phyloP scores from a whole-genome alignment of 441 rosid genomes.

The Euphorbia schlechtendalii region DNA sequence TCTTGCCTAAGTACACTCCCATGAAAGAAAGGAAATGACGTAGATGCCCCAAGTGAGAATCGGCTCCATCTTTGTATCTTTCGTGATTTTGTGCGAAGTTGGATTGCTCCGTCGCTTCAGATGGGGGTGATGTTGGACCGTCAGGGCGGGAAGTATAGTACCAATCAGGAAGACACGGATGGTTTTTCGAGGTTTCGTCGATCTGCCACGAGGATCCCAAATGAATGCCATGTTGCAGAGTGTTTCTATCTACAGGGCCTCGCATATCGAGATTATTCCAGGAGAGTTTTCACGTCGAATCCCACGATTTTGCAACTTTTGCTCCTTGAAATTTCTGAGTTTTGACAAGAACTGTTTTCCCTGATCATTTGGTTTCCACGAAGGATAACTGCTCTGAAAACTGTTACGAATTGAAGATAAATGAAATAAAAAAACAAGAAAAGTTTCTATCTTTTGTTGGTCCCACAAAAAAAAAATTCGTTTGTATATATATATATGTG shows the following conservation, averaged over 20 bases:
- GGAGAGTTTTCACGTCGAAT: slow-evolving; percentile 34
- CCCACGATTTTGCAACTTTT: slow-evolving; percentile 49
- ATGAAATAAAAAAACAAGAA: neutral
- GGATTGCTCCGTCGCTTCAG: slow-evolving; percentile 30
- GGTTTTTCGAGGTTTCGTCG: slow-evolving; percentile 62
- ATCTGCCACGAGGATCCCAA: slow-evolving; percentile 59
- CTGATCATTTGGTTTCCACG: slow-evolving; percentile 73
- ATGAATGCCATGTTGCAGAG: slow-evolving; percentile 29
- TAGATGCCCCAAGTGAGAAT: slow-evolving; percentile 50
- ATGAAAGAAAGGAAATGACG: slow-evolving; percentile 57
- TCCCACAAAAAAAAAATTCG: too few species aligned
- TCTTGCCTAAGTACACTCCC: slow-evolving; percentile 65
- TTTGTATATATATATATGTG: too few species aligned
- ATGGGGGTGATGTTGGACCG: slow-evolving; percentile 16
- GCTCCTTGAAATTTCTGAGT: slow-evolving; percentile 75
- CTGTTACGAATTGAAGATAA: slow-evolving; percentile 37
- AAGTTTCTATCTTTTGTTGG: neutral
- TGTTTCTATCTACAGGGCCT: slow-evolving; percentile 40
- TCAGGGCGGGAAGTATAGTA: slow-evolving; percentile 56
- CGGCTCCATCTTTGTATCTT: slow-evolving; percentile 28
- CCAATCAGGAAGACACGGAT: slow-evolving; percentile 85
- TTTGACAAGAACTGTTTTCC: slow-evolving; percentile 76
- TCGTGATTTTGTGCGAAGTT: slow-evolving; percentile 29
- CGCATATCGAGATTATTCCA: slow-evolving; percentile 32
- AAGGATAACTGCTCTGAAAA: slow-evolving; percentile 78